Evolutionary conservation across 2,329 filamentous ascomycete genomes (phyloP).

Genomic region (Aureobasidium pullulans): DNA sequence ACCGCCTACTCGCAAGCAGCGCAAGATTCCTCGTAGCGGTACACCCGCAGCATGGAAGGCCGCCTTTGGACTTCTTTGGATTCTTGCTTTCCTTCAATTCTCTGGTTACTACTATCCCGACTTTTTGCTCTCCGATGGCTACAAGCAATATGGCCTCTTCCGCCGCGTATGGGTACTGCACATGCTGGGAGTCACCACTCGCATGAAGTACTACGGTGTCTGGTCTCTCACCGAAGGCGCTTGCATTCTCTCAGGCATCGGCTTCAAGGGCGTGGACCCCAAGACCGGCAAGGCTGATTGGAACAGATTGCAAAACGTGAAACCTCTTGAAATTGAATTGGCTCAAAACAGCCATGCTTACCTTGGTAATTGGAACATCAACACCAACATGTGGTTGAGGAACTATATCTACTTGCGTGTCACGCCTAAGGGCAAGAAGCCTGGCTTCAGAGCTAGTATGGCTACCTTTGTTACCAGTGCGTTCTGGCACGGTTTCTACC

Average conservation of each 20-base stretch:
- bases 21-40: slow-evolving; percentile 85
- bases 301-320: slow-evolving; percentile 85
- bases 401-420: slow-evolving; percentile 96
- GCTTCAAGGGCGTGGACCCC: slow-evolving; percentile 87
- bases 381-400: slow-evolving; percentile 92
- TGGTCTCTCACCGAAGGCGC: slow-evolving; percentile 91
- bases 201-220: slow-evolving; percentile 93
- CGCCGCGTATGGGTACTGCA: slow-evolving; percentile 72
- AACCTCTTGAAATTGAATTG: slow-evolving; percentile 74
- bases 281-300: slow-evolving; percentile 79
- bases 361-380: slow-evolving; percentile 94
- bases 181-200: slow-evolving; percentile 71
- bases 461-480: slow-evolving; percentile 92
- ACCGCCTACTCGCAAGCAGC: slow-evolving; percentile 78
- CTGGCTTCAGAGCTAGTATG: slow-evolving; percentile 88
- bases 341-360: slow-evolving; percentile 93
- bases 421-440: slow-evolving; percentile 90
- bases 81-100: slow-evolving; percentile 68
- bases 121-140: slow-evolving; percentile 59
- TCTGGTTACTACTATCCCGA: slow-evolving; percentile 58
- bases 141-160: slow-evolving; percentile 59
- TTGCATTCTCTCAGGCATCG: slow-evolving; percentile 87
- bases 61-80: slow-evolving; percentile 66
- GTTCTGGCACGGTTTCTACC: slow-evolving; percentile 97
- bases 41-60: slow-evolving; percentile 77